phyloP scores from a whole-genome alignment of 116 monocot genomes.

The Thalassia testudinum region DNA sequence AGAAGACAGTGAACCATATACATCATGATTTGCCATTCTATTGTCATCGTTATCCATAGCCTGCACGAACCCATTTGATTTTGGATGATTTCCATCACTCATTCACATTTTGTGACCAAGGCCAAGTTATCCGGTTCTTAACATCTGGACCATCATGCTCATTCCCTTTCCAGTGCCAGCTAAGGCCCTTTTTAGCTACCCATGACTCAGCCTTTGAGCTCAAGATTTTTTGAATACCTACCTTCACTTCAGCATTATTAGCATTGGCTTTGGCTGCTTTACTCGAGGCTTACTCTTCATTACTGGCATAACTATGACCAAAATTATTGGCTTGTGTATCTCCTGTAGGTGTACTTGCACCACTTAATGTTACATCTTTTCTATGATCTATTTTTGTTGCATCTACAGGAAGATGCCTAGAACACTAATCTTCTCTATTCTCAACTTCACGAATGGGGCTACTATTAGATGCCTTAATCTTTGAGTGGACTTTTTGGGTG shows the following conservation, averaged over 20 bases:
- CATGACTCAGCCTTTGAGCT: slow-evolving; percentile 84
- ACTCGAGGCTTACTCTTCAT: slow-evolving; percentile 28
- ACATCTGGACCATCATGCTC: slow-evolving; percentile 42
- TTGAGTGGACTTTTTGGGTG: slow-evolving; percentile 76
- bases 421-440: slow-evolving; percentile 32
- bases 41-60: slow-evolving; percentile 28
- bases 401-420: slow-evolving; percentile 21
- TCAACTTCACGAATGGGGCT: slow-evolving; percentile 30
- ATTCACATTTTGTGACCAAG: too few species aligned
- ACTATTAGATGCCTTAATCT: slow-evolving; percentile 35
- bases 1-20: slow-evolving; percentile 53
- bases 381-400: slow-evolving; percentile 22
- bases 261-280: slow-evolving; percentile 23
- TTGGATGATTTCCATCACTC: too few species aligned
- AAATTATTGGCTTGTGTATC: slow-evolving; percentile 33
- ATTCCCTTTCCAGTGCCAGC: slow-evolving; percentile 70
- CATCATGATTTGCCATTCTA: slow-evolving; percentile 37
- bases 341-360: slow-evolving; percentile 61
- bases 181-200: slow-evolving; percentile 52
- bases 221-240: slow-evolving; percentile 34
- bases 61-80: too few species aligned
- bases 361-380: slow-evolving; percentile 68
- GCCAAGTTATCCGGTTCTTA: slow-evolving; percentile 36
- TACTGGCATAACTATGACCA: slow-evolving; percentile 6
- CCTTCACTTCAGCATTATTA: slow-evolving; percentile 45